Conservation (phyloP, 306 rosid species). For the Cicer cuneatum region DNA sequence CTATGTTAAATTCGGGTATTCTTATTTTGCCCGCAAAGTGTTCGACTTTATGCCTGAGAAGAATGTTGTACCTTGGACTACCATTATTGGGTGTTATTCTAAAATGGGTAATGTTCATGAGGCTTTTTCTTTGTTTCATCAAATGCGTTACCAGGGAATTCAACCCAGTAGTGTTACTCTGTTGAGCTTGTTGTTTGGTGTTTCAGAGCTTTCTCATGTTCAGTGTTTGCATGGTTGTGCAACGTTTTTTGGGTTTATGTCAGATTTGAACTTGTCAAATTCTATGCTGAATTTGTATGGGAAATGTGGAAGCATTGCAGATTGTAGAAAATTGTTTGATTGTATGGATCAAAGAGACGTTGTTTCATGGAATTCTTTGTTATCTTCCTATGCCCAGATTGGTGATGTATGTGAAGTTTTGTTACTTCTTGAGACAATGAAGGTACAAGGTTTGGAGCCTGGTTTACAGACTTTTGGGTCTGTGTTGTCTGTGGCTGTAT, state of each 20-base stretch:
- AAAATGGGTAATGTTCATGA: constrained; percentile 41
- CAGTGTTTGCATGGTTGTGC: constrained; percentile 74
- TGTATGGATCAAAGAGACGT: constrained; percentile 57
- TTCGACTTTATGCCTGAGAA: constrained; percentile 69
- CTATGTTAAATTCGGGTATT: constrained; percentile 56
- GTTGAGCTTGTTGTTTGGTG: constrained; percentile 62
- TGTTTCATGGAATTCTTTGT: constrained; percentile 76
- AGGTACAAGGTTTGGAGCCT: constrained; percentile 51
- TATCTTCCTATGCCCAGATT: constrained; percentile 59
- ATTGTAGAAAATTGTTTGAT: constrained; percentile 67
- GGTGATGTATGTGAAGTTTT: constrained; percentile 57
- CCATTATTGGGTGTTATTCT: constrained; percentile 76
- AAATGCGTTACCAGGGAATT: constrained; percentile 61
- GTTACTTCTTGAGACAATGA: constrained; percentile 55
- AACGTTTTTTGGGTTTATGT: constrained; percentile 62
- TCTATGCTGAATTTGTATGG: constrained; percentile 64
- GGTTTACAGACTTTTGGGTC: constrained; percentile 64
- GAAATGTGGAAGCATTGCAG: constrained; percentile 62
- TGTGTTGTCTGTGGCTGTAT: constrained; percentile 55
- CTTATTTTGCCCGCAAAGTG: constrained; percentile 56
- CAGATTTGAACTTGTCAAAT: constrained; percentile 58
- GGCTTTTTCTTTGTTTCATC: constrained; percentile 55
- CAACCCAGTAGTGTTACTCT: constrained; percentile 66
- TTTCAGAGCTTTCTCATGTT: constrained; percentile 51
- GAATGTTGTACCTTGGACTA: constrained; percentile 82